Conservation (phyloP, 148 eudicot genomes). For the Amaranthus palmeri region DNA sequence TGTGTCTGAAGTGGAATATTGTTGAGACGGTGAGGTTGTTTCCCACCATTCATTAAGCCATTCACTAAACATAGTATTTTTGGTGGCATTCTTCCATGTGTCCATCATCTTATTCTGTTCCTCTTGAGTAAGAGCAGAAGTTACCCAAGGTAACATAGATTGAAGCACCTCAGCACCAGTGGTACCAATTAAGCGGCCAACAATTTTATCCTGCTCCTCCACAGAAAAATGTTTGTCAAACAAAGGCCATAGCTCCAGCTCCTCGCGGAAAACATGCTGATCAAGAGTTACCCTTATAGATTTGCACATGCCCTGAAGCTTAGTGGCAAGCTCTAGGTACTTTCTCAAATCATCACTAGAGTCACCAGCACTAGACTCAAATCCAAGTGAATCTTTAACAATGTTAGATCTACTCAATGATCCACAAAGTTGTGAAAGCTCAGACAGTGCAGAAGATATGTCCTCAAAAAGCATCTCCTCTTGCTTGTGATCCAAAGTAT, state of each 20-base stretch:
- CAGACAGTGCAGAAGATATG: constrained; percentile 70
- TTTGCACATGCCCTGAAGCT: constrained; percentile 95
- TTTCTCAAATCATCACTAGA: constrained; percentile 40
- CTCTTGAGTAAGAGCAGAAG: constrained; percentile 91
- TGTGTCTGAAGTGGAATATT: constrained; percentile 42
- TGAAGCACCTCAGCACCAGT: constrained; percentile 99
- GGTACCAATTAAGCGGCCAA: constrained; percentile 95
- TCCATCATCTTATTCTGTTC: constrained; percentile 98
- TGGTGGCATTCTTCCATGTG: constrained; percentile 94
- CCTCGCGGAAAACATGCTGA: constrained; percentile 91
- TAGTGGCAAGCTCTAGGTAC: constrained; percentile 74
- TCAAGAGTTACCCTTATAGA: constrained; percentile 86
- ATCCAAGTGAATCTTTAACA: constrained; percentile 28
- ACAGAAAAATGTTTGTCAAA: constrained; percentile 85
- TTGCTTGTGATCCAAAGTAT: constrained; percentile 95
- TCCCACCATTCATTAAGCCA: constrained; percentile 99
- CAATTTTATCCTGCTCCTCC: constrained; percentile 92
- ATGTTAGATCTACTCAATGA: constrained; percentile 28
- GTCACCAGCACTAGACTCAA: constrained; percentile 28
- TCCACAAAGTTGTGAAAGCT: constrained; percentile 61
- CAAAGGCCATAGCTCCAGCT: constrained; percentile 95
- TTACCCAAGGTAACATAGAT: constrained; percentile 99
- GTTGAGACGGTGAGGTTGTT: constrained; percentile 51
- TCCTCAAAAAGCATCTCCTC: constrained; percentile 90
- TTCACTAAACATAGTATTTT: constrained; percentile 95